Evolutionary conservation across 371 early-diverging fungal genomes (phyloP), one percentile per base, ranked within the genome.

Genomic region (Coemansia sp.): DNA sequence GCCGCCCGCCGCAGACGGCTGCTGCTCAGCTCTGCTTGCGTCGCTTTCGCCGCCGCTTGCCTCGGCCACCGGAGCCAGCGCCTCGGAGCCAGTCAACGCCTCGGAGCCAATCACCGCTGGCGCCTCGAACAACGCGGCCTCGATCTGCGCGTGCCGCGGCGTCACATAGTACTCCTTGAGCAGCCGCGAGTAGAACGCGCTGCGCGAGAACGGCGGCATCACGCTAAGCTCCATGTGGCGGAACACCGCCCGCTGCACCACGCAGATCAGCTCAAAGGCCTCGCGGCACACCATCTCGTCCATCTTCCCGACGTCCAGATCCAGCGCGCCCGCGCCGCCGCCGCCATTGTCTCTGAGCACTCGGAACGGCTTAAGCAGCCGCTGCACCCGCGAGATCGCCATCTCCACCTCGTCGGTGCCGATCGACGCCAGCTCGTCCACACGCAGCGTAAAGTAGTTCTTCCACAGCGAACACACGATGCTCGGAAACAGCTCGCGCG

Each of bases 151-250:
- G 31, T 61, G 48, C 7, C 71, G 40, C 12, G 80, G 61, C n/a
- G 80, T 69, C 30, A 78, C 65, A 11, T 83, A 81, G 9, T 81
- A 81, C 16, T 83, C 81, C 3, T 80, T 77, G 20, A 88, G 69
- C 42, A 88, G 85, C 47, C 87, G 82, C 69, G 85, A 84, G 62
- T 89, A 91, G 2, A 90, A 69, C 51, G 86, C 84, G 39, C 84
- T 87, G 16, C 81, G 72, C 63, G 83, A 76, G 63, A 92, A 91
- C 47, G 79, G 72, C 2, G 85, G 85, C 61, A 82, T 88, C 49
- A 88, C 84, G 5, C 81, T 79, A 38, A 65, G 71, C 57, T 86
- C 82, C 78, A 92, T 85, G 57, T 85, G 81, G 55, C 78, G 65
- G 67, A 85, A 89, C 1, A 91, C 81, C 33, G 88, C 84, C 4